Evolutionary conservation across 306 rosid species (phyloP).

Genomic region (Mimosa bimucronata): DNA sequence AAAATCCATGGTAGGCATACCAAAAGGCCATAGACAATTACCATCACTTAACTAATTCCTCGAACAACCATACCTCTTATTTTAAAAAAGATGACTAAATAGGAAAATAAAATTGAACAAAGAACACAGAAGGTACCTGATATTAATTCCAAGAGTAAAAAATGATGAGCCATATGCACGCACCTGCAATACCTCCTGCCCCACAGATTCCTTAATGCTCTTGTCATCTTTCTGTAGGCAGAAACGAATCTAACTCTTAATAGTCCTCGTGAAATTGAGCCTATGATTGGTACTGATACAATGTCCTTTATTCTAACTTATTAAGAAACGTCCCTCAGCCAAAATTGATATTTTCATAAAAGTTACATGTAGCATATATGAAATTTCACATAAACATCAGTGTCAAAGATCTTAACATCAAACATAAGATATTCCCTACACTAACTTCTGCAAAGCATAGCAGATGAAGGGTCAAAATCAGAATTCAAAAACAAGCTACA

Average conservation of each 20-base stretch:
- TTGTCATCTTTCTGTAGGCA: conserved; percentile 65
- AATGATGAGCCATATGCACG: conserved; percentile 91
- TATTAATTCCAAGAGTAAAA: conserved; percentile 84
- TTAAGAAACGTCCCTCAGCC: neutral
- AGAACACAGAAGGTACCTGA: conserved; percentile 64
- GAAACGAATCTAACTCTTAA: conserved; percentile 37
- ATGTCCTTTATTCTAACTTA: neutral
- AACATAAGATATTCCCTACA: conserved; percentile 18
- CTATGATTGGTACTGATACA: neutral
- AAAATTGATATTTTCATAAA: conserved; percentile 12
- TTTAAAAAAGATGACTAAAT: neutral
- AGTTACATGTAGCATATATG: neutral
- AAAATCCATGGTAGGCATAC: neutral
- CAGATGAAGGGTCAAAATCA: conserved; percentile 4
- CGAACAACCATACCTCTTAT: neutral
- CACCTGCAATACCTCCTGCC: conserved; percentile 76
- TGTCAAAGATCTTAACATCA: conserved; percentile 1
- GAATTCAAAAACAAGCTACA: conserved; percentile 7
- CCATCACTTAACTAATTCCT: neutral
- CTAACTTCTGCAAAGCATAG: conserved; percentile 13
- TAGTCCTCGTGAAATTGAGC: conserved; percentile 25
- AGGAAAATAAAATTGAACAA: neutral
- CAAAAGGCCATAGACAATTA: conserved; percentile 16
- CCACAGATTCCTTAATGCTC: conserved; percentile 64
- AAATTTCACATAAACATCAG: conserved; percentile 12